Evolutionary conservation across 2,329 filamentous ascomycete species (phyloP), one percentile per base, ranked within the genome.

Genomic region (Phialocephala sp.): DNA sequence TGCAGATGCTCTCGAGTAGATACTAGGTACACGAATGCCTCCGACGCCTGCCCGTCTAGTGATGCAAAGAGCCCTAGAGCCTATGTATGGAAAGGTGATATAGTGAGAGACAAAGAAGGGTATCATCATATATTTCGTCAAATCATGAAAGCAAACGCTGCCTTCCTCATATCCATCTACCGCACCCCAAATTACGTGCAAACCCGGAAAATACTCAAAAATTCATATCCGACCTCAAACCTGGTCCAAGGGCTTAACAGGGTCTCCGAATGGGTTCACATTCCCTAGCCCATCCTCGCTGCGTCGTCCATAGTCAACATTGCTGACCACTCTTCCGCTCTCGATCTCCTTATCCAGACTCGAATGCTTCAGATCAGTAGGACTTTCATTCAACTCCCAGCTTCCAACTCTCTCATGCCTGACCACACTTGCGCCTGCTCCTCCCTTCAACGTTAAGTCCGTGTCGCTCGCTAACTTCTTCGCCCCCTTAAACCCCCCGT

Each of bases 351-450:
- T 72, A 47, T 71, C 68, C 45, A 73, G 36, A 52, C 68, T 69
- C 9, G 22, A 18, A 55, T 65, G 62, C 20, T 59, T 62, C 24
- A 41, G 37, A 11, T 52, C 57, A 4, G 12, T 62, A 5, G 67
- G 63, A 50, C 63, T 66, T 20, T 74, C 68, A 22, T 64, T 67
- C 71, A 77, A 55, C 57, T 77, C 76, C 75, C 76, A 77, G 47
- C 73, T 76, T 6, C 76, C 75, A 4, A 76, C 71, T 45, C 75
- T 66, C 66, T 76, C 76, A 62, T 76, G 74, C 22, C 69, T 57
- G 1, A 72, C 61, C 0, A 72, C 62, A 9, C 24, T 69, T 18
- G 69, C 72, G 8, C 69, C 72, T 18, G 69, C 69, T 8, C 66
- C 69, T 8, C 63, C 64, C 41, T 72, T 73, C 2, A 71, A 22